Evolutionary conservation across 2,329 filamentous ascomycete genomes (phyloP).

Genomic region (Calonectria pseudoturangicola): DNA sequence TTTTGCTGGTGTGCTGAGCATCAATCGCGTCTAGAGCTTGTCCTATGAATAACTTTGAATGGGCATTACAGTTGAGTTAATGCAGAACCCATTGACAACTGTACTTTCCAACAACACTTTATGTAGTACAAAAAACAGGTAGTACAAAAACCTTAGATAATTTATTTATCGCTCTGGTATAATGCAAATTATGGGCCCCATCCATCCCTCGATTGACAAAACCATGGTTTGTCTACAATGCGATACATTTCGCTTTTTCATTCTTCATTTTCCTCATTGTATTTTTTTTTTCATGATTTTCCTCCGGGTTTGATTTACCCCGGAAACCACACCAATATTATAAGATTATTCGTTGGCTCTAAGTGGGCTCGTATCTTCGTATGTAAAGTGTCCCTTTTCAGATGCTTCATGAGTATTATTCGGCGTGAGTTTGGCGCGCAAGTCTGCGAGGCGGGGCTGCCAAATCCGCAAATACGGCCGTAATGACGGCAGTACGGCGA

Average conservation of each 20-base stretch:
- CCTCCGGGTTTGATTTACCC: neutral
- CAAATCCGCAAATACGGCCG: slow-evolving; percentile 29
- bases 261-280: neutral
- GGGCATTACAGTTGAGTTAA: too few species aligned
- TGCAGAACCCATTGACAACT: too few species aligned
- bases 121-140: too few species aligned
- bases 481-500: slow-evolving; percentile 19
- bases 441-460: neutral
- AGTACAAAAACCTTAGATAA: too few species aligned
- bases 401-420: neutral
- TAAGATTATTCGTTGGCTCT: neutral
- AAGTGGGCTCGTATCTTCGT: neutral
- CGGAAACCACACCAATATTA: neutral
- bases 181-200: too few species aligned
- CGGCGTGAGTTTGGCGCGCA: neutral
- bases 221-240: neutral
- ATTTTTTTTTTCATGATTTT: neutral
- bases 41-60: too few species aligned
- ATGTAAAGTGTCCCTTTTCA: neutral
- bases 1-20: too few species aligned
- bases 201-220: neutral
- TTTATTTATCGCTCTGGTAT: too few species aligned
- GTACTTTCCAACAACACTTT: too few species aligned
- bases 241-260: neutral
- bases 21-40: too few species aligned